These are phyloP conservation scores for Dryas drummondii DNA, from an alignment of 306 rosid genomes.

Conservation along the genomic window DNA sequence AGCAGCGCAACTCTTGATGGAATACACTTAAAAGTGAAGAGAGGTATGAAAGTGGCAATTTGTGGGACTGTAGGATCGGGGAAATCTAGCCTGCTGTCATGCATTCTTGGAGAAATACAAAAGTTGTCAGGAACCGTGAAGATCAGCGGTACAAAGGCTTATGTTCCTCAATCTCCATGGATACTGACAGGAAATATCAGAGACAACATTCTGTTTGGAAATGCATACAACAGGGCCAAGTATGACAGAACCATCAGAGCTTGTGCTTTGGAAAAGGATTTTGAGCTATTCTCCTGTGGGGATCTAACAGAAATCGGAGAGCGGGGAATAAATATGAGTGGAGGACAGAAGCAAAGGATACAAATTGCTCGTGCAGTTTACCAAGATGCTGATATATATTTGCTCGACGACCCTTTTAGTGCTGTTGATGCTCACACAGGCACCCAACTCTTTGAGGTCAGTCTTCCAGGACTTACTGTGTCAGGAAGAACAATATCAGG, in stretches of 20 bases:
- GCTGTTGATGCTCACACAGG: constrained; percentile 99
- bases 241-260: constrained; percentile 74
- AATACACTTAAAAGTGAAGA: constrained; percentile 64
- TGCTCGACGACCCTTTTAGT: constrained; percentile 92
- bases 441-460: constrained; percentile 82
- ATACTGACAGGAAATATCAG: constrained; percentile 81
- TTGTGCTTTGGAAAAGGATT: constrained; percentile 85
- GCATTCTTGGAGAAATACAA: constrained; percentile 77
- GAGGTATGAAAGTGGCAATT: constrained; percentile 94
- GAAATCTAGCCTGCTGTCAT: constrained; percentile 76
- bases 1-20: constrained; percentile 58
- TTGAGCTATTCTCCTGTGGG: constrained; percentile 79
- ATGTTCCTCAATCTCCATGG: constrained; percentile 94
- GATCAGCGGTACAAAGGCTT: constrained; percentile 91
- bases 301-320: constrained; percentile 92
- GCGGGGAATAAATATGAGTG: constrained; percentile 97
- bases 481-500: background rate
- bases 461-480: background rate
- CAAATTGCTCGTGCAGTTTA: constrained; percentile 93
- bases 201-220: constrained; percentile 84
- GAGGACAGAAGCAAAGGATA: constrained; percentile 97
- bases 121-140: constrained; percentile 68
- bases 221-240: constrained; percentile 47
- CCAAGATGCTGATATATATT: constrained; percentile 83
- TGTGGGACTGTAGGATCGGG: constrained; percentile 96